Conservation (phyloP, 805 yeast genomes). For the Barnettozyma californica region DNA sequence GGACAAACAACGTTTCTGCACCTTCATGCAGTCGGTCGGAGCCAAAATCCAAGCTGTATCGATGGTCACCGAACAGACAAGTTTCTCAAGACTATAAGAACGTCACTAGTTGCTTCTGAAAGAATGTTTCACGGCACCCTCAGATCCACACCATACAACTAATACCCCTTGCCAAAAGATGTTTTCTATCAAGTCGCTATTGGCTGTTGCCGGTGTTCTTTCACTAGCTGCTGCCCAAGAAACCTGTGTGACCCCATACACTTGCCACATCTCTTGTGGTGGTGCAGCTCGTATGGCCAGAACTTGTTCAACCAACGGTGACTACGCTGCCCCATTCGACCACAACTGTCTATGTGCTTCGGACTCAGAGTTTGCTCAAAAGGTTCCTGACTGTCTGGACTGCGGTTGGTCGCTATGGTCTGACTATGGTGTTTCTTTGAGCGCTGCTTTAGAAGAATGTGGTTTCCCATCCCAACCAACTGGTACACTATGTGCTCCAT, state of each 20-base stretch:
- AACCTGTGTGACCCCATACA: slow-evolving; percentile 18
- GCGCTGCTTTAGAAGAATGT: slow-evolving; percentile 16
- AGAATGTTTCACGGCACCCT: not conserved
- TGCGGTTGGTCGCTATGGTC: slow-evolving; percentile 34
- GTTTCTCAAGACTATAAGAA: not conserved
- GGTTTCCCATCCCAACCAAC: slow-evolving; percentile 22
- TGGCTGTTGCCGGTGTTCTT: not conserved
- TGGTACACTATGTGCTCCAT: slow-evolving; percentile 18
- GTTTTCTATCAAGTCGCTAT: not conserved
- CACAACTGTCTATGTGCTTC: slow-evolving; percentile 17
- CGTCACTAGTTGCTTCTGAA: too few species aligned
- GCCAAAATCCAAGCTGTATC: not conserved
- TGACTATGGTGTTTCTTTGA: slow-evolving; percentile 25
- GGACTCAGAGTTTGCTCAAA: slow-evolving; percentile 11
- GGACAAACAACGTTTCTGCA: not conserved
- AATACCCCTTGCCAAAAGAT: not conserved
- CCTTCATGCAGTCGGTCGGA: not conserved
- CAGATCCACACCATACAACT: not conserved
- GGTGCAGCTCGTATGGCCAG: slow-evolving; percentile 26
- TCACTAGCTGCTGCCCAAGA: not conserved
- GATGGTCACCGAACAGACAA: not conserved
- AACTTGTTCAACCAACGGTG: slow-evolving; percentile 18
- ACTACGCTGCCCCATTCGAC: slow-evolving; percentile 9
- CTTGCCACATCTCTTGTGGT: slow-evolving; percentile 29
- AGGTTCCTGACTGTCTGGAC: slow-evolving; percentile 25